Conservation (phyloP, 1,284 basidiomycete genomes). For the Ustanciosporium gigantosporum region DNA sequence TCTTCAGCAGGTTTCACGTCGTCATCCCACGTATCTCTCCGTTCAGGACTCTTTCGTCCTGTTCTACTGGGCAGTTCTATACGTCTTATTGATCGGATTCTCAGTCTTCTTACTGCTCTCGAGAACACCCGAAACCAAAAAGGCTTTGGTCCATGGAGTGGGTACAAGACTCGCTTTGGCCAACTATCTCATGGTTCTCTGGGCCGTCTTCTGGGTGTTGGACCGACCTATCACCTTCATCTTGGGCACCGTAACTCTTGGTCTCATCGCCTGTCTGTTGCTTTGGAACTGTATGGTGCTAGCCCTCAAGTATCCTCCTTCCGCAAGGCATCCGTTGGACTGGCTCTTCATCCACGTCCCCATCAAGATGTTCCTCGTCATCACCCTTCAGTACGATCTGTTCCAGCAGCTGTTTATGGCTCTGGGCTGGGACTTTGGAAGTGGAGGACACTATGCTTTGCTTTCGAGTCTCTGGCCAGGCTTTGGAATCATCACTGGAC, state of each 20-base stretch:
- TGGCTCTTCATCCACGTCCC: constrained; percentile 65
- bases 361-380: constrained; percentile 64
- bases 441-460: constrained; percentile 19
- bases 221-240: constrained; percentile 43
- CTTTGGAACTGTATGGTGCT: constrained; percentile 47
- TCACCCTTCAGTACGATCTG: constrained; percentile 64
- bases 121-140: constrained; percentile 76
- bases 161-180: constrained; percentile 76
- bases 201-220: constrained; percentile 78
- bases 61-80: constrained; percentile 68
- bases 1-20: constrained; percentile 28
- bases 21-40: constrained; percentile 73
- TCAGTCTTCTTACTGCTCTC: constrained; percentile 75
- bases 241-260: constrained; percentile 40
- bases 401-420: constrained; percentile 65
- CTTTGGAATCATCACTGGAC: constrained; percentile 38
- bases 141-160: constrained; percentile 66
- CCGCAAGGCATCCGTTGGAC: constrained; percentile 63
- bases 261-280: constrained; percentile 39
- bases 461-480: constrained; percentile 46
- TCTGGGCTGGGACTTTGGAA: constrained; percentile 62
- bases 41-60: constrained; percentile 71
- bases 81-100: constrained; percentile 72
- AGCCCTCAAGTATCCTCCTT: constrained; percentile 52
- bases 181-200: constrained; percentile 79